Evolutionary conservation across 176 grass and related monocot genomes (phyloP), one percentile per base, ranked within the genome.

Genomic region (Bonia amplexicaulis): DNA sequence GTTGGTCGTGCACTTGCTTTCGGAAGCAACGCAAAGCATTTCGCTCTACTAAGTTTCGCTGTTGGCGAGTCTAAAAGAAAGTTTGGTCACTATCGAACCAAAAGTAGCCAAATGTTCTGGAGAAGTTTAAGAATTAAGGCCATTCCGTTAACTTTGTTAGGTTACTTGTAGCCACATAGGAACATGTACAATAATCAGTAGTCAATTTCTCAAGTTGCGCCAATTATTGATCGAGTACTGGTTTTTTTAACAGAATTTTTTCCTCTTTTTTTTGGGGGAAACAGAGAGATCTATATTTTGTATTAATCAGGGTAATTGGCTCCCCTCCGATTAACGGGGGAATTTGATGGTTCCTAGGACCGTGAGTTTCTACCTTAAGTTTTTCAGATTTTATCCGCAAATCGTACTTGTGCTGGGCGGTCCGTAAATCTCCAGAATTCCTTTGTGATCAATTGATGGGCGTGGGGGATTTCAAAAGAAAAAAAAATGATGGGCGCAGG

Each of bases 21-120:
- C 55, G 83, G 72, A 90, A 35, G 83, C 78, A 90, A 37, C 57
- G 57, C 33, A 85, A 85, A 80, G 77, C 69, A 40, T 72, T 74
- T 57, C 37, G 35, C 37, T 64, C n/a, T 3, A 35, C 55, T 25
- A 20, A 73, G 16, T 68, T 60, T 80, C 41, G n/a, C 26, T 77
- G 31, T 60, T 76, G 26, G 66, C 14, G 47, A 14, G 47, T 48
- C 47, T 48, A 48, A 48, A 48, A 13, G 23, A 41, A 49, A 63
- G 42, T 71, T 71, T 2, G 76, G 57, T 46, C 76, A 25, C 8
- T 74, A 66, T 62, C 41, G 15, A 85, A 37, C 39, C 6, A 84
- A 70, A 84, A 69, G 53, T 77, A 52, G 31, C 73, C 26, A 62
- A 62, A 77, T 44, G 42, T 12, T 47, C 2, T 23, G 20, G 8